A percentile compares a stretch with the other conserved stretches of the same genome.
phyloP scores from a whole-genome alignment of 352 stramenopile genomes.

The Globisporangium viniferum region DNA sequence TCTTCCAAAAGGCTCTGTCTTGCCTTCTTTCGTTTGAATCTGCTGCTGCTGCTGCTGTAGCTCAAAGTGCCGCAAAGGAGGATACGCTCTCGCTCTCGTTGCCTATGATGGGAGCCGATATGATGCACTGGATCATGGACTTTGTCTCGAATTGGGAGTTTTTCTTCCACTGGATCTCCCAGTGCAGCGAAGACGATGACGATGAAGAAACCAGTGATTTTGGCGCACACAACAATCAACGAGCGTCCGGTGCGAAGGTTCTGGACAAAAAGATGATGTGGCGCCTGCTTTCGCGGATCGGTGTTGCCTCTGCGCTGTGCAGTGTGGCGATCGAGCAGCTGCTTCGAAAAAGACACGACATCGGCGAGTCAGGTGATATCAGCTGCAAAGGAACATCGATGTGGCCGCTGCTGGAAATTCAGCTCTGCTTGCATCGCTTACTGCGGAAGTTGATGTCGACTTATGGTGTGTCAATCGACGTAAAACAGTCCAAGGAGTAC shows the following conservation, averaged over 20 bases:
- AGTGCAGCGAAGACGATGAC: conserved; percentile 21
- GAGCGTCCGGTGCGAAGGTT: not conserved
- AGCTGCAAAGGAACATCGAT: conserved; percentile 24
- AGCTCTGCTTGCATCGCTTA: conserved; percentile 53
- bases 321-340: conserved; percentile 39
- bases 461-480: conserved; percentile 21
- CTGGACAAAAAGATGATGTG: conserved; percentile 26
- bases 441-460: conserved; percentile 30
- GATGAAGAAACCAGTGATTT: conserved; percentile 16
- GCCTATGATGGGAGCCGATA: conserved; percentile 1
- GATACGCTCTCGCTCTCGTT: not conserved
- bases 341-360: conserved; percentile 9
- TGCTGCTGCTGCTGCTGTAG: conserved; percentile 7
- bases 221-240: conserved; percentile 5
- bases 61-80: not conserved
- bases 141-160: conserved; percentile 52
- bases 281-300: conserved; percentile 41
- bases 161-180: conserved; percentile 57
- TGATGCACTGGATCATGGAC: conserved; percentile 34
- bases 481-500: conserved; percentile 37
- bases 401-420: conserved; percentile 53
- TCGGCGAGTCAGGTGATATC: not conserved
- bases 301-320: conserved; percentile 48
- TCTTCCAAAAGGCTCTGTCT: conserved; percentile 47
- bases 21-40: conserved; percentile 46